These are phyloP conservation scores for Brettanomyces custersianus DNA, from an alignment of 805 yeast genomes.

Conservation along the genomic window DNA sequence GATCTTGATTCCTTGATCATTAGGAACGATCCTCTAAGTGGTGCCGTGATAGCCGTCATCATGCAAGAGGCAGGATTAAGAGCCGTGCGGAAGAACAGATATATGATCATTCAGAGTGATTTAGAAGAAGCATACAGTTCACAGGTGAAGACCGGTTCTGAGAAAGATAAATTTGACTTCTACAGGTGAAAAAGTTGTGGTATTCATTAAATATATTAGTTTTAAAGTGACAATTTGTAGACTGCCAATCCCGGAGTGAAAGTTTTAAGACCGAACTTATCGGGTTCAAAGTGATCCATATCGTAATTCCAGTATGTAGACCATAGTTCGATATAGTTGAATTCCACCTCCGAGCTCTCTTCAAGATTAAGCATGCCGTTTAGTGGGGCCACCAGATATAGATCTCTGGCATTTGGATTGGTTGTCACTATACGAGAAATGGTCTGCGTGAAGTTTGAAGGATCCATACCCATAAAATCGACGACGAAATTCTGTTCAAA, in stretches of 20 bases:
- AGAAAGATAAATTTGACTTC: constrained; percentile 95
- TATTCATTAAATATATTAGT: background rate
- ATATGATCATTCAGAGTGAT: constrained; percentile 92
- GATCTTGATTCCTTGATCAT: constrained; percentile 91
- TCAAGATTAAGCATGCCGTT: constrained; percentile 18
- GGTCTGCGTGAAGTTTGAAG: constrained; percentile 13
- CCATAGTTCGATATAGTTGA: constrained; percentile 21
- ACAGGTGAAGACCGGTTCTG: constrained; percentile 92
- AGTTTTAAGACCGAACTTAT: constrained; percentile 29
- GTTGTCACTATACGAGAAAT: constrained; percentile 3
- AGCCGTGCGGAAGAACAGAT: constrained; percentile 96
- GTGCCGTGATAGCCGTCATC: constrained; percentile 96
- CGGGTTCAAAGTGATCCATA: constrained; percentile 62
- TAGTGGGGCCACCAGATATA: constrained; percentile 21
- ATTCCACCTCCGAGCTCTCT: background rate
- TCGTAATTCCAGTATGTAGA: constrained; percentile 46
- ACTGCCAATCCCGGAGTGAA: constrained; percentile 57
- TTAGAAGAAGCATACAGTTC: constrained; percentile 96
- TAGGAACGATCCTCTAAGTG: constrained; percentile 94
- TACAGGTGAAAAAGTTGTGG: constrained; percentile 50
- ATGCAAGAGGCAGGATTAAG: constrained; percentile 99
- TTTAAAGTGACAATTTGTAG: constrained; percentile 25
- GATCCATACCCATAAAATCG: constrained; percentile 39
- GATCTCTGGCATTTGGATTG: background rate
- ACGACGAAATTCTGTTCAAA: constrained; percentile 17